Conservation (phyloP, 768 basidiomycete genomes). For the Tylopilus rubrobrunneus region DNA sequence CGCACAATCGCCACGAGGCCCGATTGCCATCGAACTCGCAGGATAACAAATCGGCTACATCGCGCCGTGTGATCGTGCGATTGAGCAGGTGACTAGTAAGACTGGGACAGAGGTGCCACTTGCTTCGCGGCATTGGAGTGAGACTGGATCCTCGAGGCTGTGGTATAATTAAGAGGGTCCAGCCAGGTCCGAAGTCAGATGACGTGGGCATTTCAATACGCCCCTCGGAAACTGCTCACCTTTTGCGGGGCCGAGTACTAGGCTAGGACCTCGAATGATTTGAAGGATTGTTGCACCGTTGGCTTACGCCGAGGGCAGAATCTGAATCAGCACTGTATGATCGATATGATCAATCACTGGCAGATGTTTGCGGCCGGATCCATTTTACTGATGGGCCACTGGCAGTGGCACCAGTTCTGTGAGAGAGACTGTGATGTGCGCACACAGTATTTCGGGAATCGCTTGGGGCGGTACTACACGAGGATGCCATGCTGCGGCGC, state of each 20-base stretch:
- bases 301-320: not conserved
- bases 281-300: not conserved
- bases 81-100: not conserved
- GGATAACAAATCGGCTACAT: not conserved
- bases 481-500: not conserved
- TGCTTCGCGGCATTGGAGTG: not conserved
- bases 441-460: not conserved
- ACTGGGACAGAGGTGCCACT: not conserved
- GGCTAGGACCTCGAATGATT: not conserved
- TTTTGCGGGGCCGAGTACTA: not conserved
- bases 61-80: not conserved
- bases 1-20: constrained; percentile 26
- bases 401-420: not conserved
- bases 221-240: not conserved
- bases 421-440: not conserved
- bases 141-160: constrained; percentile 2
- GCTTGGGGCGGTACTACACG: not conserved
- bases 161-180: not conserved
- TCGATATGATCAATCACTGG: not conserved
- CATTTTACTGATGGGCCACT: not conserved
- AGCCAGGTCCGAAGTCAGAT: not conserved
- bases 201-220: too few relatives aligned
- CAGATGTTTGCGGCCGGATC: too few relatives aligned
- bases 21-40: not conserved
- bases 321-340: not conserved